Base-by-base conservation (phyloP, 2,329 filamentous ascomycete species). In the Diaporthe nobilis region DNA sequence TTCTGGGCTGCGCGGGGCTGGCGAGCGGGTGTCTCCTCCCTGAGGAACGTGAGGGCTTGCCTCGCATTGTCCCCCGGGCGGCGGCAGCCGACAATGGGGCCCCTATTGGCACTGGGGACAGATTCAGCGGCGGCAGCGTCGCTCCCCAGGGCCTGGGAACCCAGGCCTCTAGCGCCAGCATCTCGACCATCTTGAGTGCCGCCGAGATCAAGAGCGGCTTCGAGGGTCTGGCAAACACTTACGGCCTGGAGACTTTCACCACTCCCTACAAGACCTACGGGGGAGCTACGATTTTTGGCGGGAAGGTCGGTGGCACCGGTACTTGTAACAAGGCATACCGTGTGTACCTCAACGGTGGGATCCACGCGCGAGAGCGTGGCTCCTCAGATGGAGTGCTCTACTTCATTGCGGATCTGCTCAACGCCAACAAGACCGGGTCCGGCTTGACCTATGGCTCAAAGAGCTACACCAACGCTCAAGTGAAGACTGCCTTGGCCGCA, bases 331-430 rank as follows among this genome's bases (percentile, higher is more conserved):
- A 70, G 34, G 65, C 65, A 39, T 88, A 88, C 78, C 85, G 87
- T 49, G 85, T 90, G 39, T 89, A 89, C 79, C 82, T 92, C 74
- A 88, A 88, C 75, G 87, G 86, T 57, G 88, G 85, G 37, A 86
- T 91, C 63, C 90, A 92, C 78, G 88, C 90, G 12, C 88, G 90
- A 34, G 90, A 92, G 82, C 87, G 90, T 13, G 90, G 90, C 37
- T 88, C 86, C 0, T 86, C 90, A 0, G 90, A 92, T 79, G 85
- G 88, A 75, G 83, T 91, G 20, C 81, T 92, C 58, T 91, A 91
- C 84, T 91, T 90, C 82, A 84, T 91, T 42, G 83, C 88, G 0
- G 90, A 92, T 79, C 84, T 92, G 5, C 85, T 92, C 4, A 85
- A 86, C 63, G 90, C 90, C 25, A 85, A 88, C 77, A 85, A 87